Evolutionary conservation across 306 rosid species (phyloP).

Genomic region (Ammopiptanthus mongolicus): DNA sequence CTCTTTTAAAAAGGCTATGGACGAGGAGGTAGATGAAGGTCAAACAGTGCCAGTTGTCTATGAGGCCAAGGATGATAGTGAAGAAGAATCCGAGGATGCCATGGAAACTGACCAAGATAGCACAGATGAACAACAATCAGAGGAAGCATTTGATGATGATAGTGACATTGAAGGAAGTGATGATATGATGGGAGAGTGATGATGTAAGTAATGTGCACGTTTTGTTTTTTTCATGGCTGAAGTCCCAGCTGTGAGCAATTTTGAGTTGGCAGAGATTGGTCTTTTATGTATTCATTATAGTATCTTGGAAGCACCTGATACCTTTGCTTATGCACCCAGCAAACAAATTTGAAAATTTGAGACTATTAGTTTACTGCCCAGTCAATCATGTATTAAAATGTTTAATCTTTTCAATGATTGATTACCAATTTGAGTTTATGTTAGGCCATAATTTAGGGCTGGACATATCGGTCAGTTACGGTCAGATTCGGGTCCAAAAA

Average conservation of each 20-base stretch:
- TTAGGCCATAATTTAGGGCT: background rate
- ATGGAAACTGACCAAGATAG: slow-evolving; percentile 63
- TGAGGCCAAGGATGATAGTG: slow-evolving; percentile 63
- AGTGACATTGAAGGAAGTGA: slow-evolving; percentile 45
- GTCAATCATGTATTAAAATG: background rate
- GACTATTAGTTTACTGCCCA: background rate
- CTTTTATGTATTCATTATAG: background rate
- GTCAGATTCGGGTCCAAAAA: too few relatives aligned
- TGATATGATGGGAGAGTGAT: slow-evolving; percentile 35
- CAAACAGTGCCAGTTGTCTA: slow-evolving; percentile 41
- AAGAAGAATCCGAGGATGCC: slow-evolving; percentile 52
- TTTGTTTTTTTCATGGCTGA: background rate
- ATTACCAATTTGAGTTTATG: background rate
- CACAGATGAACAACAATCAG: slow-evolving; percentile 30
- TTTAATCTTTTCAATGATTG: background rate
- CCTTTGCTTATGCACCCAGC: background rate
- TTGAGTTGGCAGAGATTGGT: background rate
- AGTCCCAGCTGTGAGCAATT: background rate
- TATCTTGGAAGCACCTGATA: background rate
- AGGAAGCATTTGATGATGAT: slow-evolving; percentile 36
- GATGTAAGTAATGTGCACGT: background rate
- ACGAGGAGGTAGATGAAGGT: slow-evolving; percentile 44
- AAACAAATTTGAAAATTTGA: slow-evolving; percentile 5
- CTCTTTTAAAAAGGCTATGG: slow-evolving; percentile 43
- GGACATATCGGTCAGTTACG: too few relatives aligned